phyloP scores from a whole-genome alignment of 192 early-diverging fungal species.

The Diversispora eburnea region DNA sequence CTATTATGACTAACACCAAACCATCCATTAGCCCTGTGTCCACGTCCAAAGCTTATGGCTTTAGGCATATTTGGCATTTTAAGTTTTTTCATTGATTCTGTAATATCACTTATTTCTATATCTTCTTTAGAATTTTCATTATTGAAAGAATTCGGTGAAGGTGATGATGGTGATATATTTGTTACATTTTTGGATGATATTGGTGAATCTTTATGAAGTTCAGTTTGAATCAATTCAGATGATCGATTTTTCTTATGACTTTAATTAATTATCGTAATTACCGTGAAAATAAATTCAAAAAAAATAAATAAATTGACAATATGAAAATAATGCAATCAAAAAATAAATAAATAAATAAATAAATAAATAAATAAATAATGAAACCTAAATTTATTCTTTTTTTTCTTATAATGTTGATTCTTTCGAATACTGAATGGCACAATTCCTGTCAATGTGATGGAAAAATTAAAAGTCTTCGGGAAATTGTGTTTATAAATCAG shows the following conservation, averaged over 20 bases:
- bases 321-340: background rate
- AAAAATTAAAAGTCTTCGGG: conserved; percentile 49
- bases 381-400: conserved; percentile 10
- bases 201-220: no score
- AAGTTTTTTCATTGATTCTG: conserved; percentile 9
- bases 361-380: background rate
- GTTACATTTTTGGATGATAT: background rate
- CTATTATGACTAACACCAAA: background rate
- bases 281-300: background rate
- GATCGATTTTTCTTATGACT: no score
- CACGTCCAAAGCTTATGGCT: conserved; percentile 11
- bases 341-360: background rate
- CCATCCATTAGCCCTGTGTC: background rate
- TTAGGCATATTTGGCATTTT: background rate
- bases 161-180: background rate
- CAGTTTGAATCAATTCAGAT: no score
- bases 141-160: background rate
- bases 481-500: conserved; percentile 54
- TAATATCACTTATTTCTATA: background rate
- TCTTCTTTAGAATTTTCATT: background rate
- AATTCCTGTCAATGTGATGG: conserved; percentile 40
- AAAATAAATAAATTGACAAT: background rate
- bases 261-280: no score
- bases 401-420: background rate
- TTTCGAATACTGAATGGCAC: conserved; percentile 29